Base-by-base conservation (phyloP, 75 land plant species). In the Picea glauca region DNA sequence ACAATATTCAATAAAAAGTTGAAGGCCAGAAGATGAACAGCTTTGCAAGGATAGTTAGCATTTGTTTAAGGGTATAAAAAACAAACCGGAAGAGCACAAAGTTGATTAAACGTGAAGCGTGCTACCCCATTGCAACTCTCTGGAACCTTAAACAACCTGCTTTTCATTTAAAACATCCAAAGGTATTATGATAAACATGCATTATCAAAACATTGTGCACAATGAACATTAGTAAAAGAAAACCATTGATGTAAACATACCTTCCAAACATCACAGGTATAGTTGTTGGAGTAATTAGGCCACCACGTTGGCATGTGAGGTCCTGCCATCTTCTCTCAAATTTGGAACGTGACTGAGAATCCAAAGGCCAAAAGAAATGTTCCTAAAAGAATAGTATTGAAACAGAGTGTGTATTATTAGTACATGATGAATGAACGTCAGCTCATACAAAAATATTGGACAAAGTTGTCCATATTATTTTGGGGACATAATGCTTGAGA, bases 201-300 rank as follows among this genome's bases (percentile, higher is more conserved):
- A 11, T 23, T 23, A 64, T 21, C 67, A 64, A 64, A 64, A 50
- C 2, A 50, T 1, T 50, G 56, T 50, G 56, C 56, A 50, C 12
- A 50, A 50, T 50, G 56, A 50, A 9, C 56, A 50, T 50, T 11
- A 46, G 56, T 50, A 50, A 50, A 50, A 9, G 56, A 50, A 50
- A 50, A 50, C 12, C 56, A 50, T 50, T 50, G 56, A 50, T 11
- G 56, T 50, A 50, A 63, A 75, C 40, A 15, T 78, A 93, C 99
- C 99, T 93, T 58, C 98, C 99, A 89, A 97, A 97, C 99, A 97
- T 93, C 20, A 97, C 99, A 11, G 91, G 87, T 78, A 97, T 84
- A 18, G 86, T 87, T 12, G 33, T 60, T 20, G 92, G 77, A 11
- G 65, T 84, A 64, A 91, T 86, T 11, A 63, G 81, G 35, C 89